A percentile compares a stretch with the other conserved stretches of the same genome.
Conservation (phyloP, 2,329 filamentous ascomycete genomes). For the Chrysoporthe puriensis region DNA sequence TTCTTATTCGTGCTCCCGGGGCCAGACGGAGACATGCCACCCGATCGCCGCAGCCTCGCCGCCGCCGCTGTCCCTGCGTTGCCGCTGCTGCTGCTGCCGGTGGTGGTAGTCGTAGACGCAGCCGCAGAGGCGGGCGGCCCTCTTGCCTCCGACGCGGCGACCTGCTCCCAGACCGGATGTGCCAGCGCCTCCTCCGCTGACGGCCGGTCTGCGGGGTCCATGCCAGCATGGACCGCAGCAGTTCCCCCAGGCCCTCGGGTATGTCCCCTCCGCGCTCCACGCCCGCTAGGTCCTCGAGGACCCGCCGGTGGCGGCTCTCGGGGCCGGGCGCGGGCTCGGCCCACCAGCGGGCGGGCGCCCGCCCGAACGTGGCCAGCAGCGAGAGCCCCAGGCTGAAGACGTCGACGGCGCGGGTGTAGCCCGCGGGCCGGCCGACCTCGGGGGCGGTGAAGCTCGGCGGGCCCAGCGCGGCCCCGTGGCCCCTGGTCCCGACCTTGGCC, state of each 20-base stretch:
- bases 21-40: background rate
- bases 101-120: background rate
- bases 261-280: background rate
- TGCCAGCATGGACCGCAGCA: conserved; percentile 13
- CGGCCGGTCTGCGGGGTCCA: conserved; percentile 6
- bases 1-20: background rate
- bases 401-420: conserved; percentile 12
- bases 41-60: background rate
- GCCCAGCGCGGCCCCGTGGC: background rate
- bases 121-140: background rate
- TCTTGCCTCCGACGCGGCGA: background rate
- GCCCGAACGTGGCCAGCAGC: conserved; percentile 6
- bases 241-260: background rate
- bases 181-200: conserved; percentile 5
- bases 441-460: background rate
- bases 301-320: background rate
- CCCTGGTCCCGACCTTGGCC: background rate
- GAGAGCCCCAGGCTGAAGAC: conserved; percentile 15
- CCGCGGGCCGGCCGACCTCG: background rate
- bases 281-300: conserved; percentile 5
- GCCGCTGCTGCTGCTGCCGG: background rate
- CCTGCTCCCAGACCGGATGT: background rate
- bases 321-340: background rate
- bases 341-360: background rate
- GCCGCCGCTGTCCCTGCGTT: too few species aligned